Evolutionary conservation across 208 protist genomes (phyloP).

Genomic region (Trypanosoma boissoni): DNA sequence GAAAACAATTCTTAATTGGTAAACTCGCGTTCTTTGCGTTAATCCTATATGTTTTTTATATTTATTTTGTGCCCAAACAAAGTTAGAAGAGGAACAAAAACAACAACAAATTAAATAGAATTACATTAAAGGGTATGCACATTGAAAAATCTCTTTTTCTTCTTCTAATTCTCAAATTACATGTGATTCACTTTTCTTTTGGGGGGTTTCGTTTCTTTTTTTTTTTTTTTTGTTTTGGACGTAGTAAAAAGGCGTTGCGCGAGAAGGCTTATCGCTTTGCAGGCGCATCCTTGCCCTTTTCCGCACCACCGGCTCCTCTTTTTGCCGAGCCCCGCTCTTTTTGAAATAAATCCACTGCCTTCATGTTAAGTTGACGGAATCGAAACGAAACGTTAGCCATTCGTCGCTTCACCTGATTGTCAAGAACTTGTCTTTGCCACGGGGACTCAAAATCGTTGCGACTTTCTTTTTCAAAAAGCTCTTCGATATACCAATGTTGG

Average conservation of each 20-base stretch:
- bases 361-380: constrained; percentile 79
- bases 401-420: constrained; percentile 80
- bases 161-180: too few species aligned
- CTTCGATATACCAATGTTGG: constrained; percentile 78
- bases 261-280: too few species aligned
- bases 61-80: too few species aligned
- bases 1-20: too few species aligned
- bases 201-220: neutral
- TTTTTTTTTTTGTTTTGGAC: constrained; percentile 32
- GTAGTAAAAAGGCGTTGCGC: too few species aligned
- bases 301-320: constrained; percentile 31
- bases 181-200: too few species aligned
- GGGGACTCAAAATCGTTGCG: constrained; percentile 68
- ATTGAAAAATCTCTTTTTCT: too few species aligned
- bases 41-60: too few species aligned
- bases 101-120: too few species aligned
- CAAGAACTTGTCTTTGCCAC: constrained; percentile 79
- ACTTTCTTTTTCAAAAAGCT: constrained; percentile 79
- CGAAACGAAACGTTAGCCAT: constrained; percentile 68
- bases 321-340: constrained; percentile 81
- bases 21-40: too few species aligned
- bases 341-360: constrained; percentile 81
- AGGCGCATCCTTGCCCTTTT: constrained; percentile 16
- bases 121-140: too few species aligned
- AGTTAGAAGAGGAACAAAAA: too few species aligned